Evolutionary conservation across 306 rosid genomes (phyloP).

Genomic region (Prunus persica): DNA sequence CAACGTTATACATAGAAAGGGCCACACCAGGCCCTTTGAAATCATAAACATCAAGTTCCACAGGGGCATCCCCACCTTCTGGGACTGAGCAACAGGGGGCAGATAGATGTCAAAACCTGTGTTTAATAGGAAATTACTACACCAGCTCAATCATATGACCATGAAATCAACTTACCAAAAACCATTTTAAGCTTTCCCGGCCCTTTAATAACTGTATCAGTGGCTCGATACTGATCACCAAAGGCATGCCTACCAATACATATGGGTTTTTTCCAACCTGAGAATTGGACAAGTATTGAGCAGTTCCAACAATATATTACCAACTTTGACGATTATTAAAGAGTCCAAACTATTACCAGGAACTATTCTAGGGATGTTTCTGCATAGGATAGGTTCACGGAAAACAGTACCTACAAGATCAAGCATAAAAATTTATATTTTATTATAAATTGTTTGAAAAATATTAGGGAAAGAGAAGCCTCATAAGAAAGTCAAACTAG

Average conservation of each 20-base stretch:
- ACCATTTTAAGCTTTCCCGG: slow-evolving; percentile 97
- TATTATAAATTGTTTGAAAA: neutral
- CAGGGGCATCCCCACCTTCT: slow-evolving; percentile 58
- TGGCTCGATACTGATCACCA: slow-evolving; percentile 98
- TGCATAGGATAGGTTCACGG: slow-evolving; percentile 89
- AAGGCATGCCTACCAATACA: slow-evolving; percentile 98
- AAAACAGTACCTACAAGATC: slow-evolving; percentile 76
- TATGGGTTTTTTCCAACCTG: slow-evolving; percentile 99
- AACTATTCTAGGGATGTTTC: slow-evolving; percentile 72
- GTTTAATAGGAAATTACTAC: neutral
- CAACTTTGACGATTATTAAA: slow-evolving; percentile 16
- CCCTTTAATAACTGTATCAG: slow-evolving; percentile 66
- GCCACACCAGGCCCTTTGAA: slow-evolving; percentile 95
- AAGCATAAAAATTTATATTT: neutral
- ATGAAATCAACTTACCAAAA: slow-evolving; percentile 57
- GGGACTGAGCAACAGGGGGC: slow-evolving; percentile 58
- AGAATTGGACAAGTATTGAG: slow-evolving; percentile 38
- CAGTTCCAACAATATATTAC: slow-evolving; percentile 19
- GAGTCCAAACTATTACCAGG: slow-evolving; percentile 52
- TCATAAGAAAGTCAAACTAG: neutral
- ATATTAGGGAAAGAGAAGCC: slow-evolving; percentile 11
- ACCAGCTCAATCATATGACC: slow-evolving; percentile 17
- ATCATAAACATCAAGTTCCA: slow-evolving; percentile 76
- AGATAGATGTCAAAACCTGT: neutral
- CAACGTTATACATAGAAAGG: slow-evolving; percentile 92